Evolutionary conservation across 1,284 basidiomycete genomes (phyloP), one percentile per base, ranked within the genome.

Genomic region (Marasmius fiardii): DNA sequence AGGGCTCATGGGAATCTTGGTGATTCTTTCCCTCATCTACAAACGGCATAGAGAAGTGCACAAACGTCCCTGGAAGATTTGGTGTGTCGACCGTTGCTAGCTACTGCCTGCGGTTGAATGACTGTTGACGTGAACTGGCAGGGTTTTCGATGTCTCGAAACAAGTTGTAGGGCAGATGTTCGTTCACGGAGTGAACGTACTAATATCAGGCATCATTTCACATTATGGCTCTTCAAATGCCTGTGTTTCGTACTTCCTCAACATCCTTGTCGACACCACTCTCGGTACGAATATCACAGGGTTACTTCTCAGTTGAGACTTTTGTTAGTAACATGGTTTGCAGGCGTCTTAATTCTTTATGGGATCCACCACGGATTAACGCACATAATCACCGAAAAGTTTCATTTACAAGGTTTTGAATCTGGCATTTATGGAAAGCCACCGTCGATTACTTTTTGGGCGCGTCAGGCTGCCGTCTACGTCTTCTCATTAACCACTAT

Each of bases 201-300:
- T 95, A 41, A 86, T 93, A 57, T 92, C 90, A 33, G 81, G 81
- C 62, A 58, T 88, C 18, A 80, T 82, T 37, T 92, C 92, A 0
- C 74, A 85, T 44, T 79, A 83, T 47, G 81, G 81, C 1, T 75
- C 85, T 16, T 81, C 82, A 51, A 95, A 96, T 68, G 92, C 94
- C 4, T 97, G 94, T 66, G 88, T 91, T 16, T 82, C 87, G 58
- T 98, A 98, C 74, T 97, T 98, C 69, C 83, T 98, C 56, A 96
- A 98, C 67, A 91, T 99, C 54, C 77, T 96, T 33, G 79, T 98
- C 59, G 96, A 99, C 72, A 98, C 95, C 18, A 98, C 95, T 0
- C 74, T 96, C 54, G 95, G 93, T 90, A 61, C 64, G 83, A 70
- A 14, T 20, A 18, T 34, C 23, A 35, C 43, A 31, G 37, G 16